Conservation (phyloP, 345 rosid genomes). For the Sonneratia alba region DNA sequence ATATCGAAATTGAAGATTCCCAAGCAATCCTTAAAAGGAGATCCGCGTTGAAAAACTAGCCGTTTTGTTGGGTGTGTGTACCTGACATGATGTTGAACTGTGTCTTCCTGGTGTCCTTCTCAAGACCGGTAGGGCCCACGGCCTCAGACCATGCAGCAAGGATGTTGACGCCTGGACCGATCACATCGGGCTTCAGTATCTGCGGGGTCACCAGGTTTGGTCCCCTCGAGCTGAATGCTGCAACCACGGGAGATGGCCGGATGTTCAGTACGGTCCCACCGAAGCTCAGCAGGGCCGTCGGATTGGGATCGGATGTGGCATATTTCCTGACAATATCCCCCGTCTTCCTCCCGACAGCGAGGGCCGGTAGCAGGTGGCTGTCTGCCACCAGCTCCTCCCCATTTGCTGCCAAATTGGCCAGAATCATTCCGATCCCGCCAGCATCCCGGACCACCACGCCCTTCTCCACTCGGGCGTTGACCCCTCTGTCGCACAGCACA, state of each 20-base stretch:
- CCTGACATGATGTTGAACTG: slow-evolving; percentile 83
- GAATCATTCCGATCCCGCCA: slow-evolving; percentile 82
- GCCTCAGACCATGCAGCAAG: slow-evolving; percentile 81
- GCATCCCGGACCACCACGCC: slow-evolving; percentile 75
- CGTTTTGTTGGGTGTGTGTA: slow-evolving; percentile 21
- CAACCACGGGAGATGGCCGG: slow-evolving; percentile 73
- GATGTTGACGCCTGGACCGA: slow-evolving; percentile 91
- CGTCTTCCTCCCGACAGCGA: slow-evolving; percentile 56
- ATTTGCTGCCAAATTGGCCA: slow-evolving; percentile 49
- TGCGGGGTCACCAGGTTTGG: slow-evolving; percentile 68
- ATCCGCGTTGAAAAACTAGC: slow-evolving; percentile 5
- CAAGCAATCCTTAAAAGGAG: background rate
- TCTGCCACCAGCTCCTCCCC: slow-evolving; percentile 84
- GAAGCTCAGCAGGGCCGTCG: slow-evolving; percentile 49
- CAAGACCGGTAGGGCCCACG: slow-evolving; percentile 60
- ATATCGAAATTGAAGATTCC: background rate
- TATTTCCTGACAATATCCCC: slow-evolving; percentile 56
- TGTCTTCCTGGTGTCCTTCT: slow-evolving; percentile 47
- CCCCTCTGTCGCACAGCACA: slow-evolving; percentile 75
- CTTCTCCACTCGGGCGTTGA: slow-evolving; percentile 70
- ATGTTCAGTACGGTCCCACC: slow-evolving; percentile 67
- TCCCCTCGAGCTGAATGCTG: slow-evolving; percentile 85
- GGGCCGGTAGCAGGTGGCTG: slow-evolving; percentile 68
- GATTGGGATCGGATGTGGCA: slow-evolving; percentile 29
- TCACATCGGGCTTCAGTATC: slow-evolving; percentile 84